Base-by-base conservation (phyloP, 805 yeast genomes). In the Sungouiella thailandica region DNA sequence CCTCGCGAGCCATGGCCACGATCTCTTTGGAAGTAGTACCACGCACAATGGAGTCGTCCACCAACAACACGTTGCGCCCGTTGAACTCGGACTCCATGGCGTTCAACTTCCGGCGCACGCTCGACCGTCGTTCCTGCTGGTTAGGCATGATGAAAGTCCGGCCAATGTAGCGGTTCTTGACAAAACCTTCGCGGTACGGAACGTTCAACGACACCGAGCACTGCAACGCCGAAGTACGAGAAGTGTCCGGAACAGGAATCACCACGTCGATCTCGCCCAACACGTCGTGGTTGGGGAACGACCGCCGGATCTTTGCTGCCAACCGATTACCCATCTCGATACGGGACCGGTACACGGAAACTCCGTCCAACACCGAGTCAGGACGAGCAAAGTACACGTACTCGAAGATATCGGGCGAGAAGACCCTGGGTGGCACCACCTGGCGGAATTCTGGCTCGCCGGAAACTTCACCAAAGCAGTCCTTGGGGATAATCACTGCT, bases 111-210 rank as follows among this genome's bases (percentile, higher is more conserved):
- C 95, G 76, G 56, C 98, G 78, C 12, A 93, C 98, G 16, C 94
- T 82, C 2, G 96, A 86, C 32, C 89, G 79, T 60, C 98, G 78
- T 62, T 89, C 94, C 57, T 79, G 78, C 69, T 93, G 98, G 65
- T 87, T 89, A 11, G 98, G 97, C 98, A 93, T 93, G 53, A 93
- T 93, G 56, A 93, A 93, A 1, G 98, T 93, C 62, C 98, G 79
- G 20, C 98, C 98, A 39, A 93, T 95, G 55, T 93, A 93, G 51
- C 97, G 75, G 67, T 93, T 93, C 61, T 93, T 93, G 43, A 93
- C 94, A 56, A 93, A 93, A 17, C 97, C 98, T 65, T 93, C 98
- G 55, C 98, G 77, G 64, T 87, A 93, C 13, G 95, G 94, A 13
- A 87, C 56, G 29, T 78, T 74, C 43, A 93, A 70, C 30, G 78